Evolutionary conservation across 2,329 filamentous ascomycete species (phyloP).

Genomic region (Fusarium poae): DNA sequence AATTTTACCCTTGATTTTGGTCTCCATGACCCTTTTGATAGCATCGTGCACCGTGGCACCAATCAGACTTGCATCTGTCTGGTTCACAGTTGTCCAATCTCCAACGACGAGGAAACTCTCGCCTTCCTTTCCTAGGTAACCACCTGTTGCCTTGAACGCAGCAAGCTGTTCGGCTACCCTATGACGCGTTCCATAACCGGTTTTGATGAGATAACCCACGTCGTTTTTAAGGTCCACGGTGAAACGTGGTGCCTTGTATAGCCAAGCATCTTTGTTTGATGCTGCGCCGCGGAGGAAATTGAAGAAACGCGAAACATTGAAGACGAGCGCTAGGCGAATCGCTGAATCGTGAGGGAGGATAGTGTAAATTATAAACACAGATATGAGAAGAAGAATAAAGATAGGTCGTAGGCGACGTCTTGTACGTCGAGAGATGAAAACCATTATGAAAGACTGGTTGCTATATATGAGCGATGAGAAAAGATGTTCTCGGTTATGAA

Average conservation of each 20-base stretch:
- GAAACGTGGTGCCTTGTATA: slow-evolving; percentile 55
- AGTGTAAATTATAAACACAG: slow-evolving; percentile 47
- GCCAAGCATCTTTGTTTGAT: slow-evolving; percentile 57
- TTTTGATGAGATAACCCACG: slow-evolving; percentile 67
- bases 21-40: slow-evolving; percentile 55
- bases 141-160: slow-evolving; percentile 55
- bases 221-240: slow-evolving; percentile 61
- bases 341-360: slow-evolving; percentile 53
- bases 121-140: slow-evolving; percentile 55
- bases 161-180: slow-evolving; percentile 62
- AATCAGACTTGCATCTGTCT: slow-evolving; percentile 50
- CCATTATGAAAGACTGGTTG: slow-evolving; percentile 25
- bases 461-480: slow-evolving; percentile 18
- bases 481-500: slow-evolving; percentile 7
- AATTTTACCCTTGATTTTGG: slow-evolving; percentile 48
- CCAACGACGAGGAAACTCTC: slow-evolving; percentile 63
- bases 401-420: slow-evolving; percentile 49
- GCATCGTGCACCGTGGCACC: slow-evolving; percentile 58
- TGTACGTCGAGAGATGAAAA: slow-evolving; percentile 46
- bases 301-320: slow-evolving; percentile 52
- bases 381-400: slow-evolving; percentile 43
- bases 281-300: slow-evolving; percentile 49
- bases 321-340: slow-evolving; percentile 52
- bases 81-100: slow-evolving; percentile 60
- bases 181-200: slow-evolving; percentile 66